A percentile compares a stretch with the other conserved stretches of the same genome.
These are phyloP conservation scores for Phytophthora aleatoria DNA, from an alignment of 352 stramenopile species.

Conservation along the genomic window DNA sequence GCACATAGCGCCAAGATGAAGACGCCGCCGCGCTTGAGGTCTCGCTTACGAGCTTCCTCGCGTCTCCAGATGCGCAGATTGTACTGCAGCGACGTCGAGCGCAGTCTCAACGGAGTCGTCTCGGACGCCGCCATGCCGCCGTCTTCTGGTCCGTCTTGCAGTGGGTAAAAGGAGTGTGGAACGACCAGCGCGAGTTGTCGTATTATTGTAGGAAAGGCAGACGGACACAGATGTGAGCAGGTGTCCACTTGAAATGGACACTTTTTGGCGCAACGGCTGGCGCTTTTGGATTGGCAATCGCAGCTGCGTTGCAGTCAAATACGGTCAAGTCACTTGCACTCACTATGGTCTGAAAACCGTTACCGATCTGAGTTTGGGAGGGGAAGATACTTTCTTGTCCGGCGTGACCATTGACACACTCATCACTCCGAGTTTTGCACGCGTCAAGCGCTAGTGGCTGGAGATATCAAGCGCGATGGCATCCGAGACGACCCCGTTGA, in stretches of 20 bases:
- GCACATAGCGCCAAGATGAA: constrained; percentile 30
- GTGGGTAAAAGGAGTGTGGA: constrained; percentile 16
- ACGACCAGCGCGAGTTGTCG: constrained; percentile 23
- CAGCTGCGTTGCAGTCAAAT: constrained; percentile 22
- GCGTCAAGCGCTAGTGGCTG: constrained; percentile 1
- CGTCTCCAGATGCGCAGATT: constrained; percentile 34
- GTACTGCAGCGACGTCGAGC: constrained; percentile 34
- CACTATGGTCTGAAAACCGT: constrained; percentile 23
- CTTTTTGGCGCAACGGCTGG: constrained; percentile 8
- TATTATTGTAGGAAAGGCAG: constrained; percentile 26
- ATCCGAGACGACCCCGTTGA: constrained; percentile 33
- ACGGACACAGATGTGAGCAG: constrained; percentile 14
- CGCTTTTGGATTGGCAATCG: constrained; percentile 27
- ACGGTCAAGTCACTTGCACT: neutral
- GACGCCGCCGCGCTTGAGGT: constrained; percentile 30
- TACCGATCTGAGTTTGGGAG: constrained; percentile 19
- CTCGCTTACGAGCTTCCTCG: constrained; percentile 28
- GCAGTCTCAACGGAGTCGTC: constrained; percentile 27
- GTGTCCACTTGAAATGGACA: neutral
- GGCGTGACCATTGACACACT: constrained; percentile 13
- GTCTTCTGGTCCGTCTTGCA: constrained; percentile 9
- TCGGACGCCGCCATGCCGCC: constrained; percentile 21
- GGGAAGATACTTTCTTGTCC: constrained; percentile 9
- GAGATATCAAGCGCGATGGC: constrained; percentile 14
- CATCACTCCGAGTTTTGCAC: constrained; percentile 22